Conservation (phyloP, 768 basidiomycete genomes). For the Thelephora ganbajun region DNA sequence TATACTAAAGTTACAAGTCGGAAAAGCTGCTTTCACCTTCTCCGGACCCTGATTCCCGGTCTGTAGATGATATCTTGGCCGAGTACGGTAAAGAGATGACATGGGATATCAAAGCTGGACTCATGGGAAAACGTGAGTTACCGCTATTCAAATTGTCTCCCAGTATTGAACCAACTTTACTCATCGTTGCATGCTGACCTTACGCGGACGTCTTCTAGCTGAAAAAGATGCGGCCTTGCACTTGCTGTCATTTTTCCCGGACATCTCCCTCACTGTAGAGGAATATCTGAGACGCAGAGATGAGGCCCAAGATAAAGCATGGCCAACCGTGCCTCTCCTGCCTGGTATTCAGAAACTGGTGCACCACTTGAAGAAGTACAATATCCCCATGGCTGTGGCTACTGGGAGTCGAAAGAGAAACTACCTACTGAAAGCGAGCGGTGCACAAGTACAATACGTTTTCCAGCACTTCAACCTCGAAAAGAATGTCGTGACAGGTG, state of each 20-base stretch:
- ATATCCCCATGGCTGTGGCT: conserved; percentile 69
- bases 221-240: conserved; percentile 49
- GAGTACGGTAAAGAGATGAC: conserved; percentile 67
- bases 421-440: conserved; percentile 42
- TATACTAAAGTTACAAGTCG: conserved; percentile 74
- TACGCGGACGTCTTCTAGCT: conserved; percentile 24
- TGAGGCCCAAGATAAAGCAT: conserved; percentile 42
- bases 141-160: neutral
- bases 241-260: conserved; percentile 67
- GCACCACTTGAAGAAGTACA: conserved; percentile 50
- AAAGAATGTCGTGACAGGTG: conserved; percentile 48
- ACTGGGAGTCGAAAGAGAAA: conserved; percentile 60
- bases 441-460: conserved; percentile 39
- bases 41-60: neutral
- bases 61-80: conserved; percentile 55
- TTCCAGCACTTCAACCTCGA: conserved; percentile 58
- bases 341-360: conserved; percentile 62
- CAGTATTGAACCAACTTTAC: neutral
- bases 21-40: conserved; percentile 3
- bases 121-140: conserved; percentile 74
- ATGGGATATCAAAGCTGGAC: conserved; percentile 80
- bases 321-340: conserved; percentile 59
- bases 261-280: conserved; percentile 47
- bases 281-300: conserved; percentile 46
- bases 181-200: neutral